Conservation (phyloP, 176 grass and related monocot species). For the Oryza officinalis region DNA sequence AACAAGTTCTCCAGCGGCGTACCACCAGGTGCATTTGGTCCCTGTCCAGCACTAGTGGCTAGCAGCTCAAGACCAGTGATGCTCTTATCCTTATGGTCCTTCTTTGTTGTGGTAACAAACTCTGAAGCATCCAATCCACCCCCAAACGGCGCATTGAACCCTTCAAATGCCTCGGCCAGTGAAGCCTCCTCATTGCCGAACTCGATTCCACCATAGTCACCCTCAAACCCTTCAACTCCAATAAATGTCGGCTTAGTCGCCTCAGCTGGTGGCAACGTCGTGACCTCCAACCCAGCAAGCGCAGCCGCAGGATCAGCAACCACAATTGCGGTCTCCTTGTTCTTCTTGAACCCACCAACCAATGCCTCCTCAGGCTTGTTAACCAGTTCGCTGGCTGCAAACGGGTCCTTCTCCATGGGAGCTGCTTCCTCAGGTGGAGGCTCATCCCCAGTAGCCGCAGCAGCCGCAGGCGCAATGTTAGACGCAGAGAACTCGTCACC, state of each 20-base stretch:
- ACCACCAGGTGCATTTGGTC: constrained; percentile 43
- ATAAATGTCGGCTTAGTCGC: constrained; percentile 90
- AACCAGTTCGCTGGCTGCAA: constrained; percentile 82
- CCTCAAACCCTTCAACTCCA: constrained; percentile 91
- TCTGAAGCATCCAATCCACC: constrained; percentile 95
- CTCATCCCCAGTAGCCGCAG: constrained; percentile 56
- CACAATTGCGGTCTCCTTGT: constrained; percentile 65
- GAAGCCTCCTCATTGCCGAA: constrained; percentile 92
- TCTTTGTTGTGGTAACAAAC: constrained; percentile 92
- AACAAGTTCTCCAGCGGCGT: constrained; percentile 69
- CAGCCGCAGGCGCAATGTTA: constrained; percentile 55
- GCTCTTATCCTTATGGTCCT: constrained; percentile 60
- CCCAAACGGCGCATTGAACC: constrained; percentile 92
- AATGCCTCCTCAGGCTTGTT: constrained; percentile 91
- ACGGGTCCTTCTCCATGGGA: constrained; percentile 77
- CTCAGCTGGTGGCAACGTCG: constrained; percentile 78
- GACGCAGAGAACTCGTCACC: constrained; percentile 81
- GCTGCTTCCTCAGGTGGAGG: constrained; percentile 50
- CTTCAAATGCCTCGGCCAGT: constrained; percentile 88
- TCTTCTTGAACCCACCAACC: constrained; percentile 93
- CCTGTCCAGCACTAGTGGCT: constrained; percentile 48
- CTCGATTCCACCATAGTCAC: constrained; percentile 95
- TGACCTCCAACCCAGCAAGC: constrained; percentile 90
- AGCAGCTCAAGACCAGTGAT: constrained; percentile 86
- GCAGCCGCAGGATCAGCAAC: constrained; percentile 75